Conservation (phyloP, 306 rosid genomes). For the Prunus davidiana region DNA sequence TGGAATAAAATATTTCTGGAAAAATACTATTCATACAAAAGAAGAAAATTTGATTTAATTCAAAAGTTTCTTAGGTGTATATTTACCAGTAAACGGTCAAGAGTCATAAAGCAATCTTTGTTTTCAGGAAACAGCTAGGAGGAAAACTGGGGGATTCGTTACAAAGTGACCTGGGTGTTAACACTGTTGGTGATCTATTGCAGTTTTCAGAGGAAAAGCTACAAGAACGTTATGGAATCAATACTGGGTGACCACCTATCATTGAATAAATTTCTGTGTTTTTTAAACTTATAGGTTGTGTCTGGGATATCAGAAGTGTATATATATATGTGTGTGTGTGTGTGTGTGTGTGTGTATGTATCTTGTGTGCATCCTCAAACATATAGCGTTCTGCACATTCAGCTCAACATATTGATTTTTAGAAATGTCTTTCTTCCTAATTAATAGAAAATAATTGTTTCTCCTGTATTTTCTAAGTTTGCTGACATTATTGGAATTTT, state of each 20-base stretch:
- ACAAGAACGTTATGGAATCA: slow-evolving; percentile 78
- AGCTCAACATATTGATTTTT: slow-evolving; percentile 1
- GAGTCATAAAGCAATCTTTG: slow-evolving; percentile 23
- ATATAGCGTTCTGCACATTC: background rate
- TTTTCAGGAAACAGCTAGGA: slow-evolving; percentile 92
- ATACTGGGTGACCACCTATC: slow-evolving; percentile 63
- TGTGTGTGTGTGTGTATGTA: too few relatives aligned
- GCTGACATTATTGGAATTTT: background rate
- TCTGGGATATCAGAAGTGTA: background rate
- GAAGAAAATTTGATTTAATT: background rate
- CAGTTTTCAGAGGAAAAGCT: slow-evolving; percentile 85
- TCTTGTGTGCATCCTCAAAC: background rate
- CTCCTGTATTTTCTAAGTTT: too few relatives aligned
- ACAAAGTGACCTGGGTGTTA: slow-evolving; percentile 78
- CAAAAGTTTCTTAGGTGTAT: background rate
- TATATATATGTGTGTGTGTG: background rate
- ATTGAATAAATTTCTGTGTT: slow-evolving; percentile 14
- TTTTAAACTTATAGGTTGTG: too few relatives aligned
- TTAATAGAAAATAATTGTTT: too few relatives aligned
- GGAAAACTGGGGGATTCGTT: slow-evolving; percentile 92
- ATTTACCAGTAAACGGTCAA: slow-evolving; percentile 4
- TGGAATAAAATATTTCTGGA: background rate
- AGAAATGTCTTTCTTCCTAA: too few relatives aligned
- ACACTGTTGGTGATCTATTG: slow-evolving; percentile 76
- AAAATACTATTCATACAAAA: background rate